Base-by-base conservation (phyloP, 441 rosid genomes). In the Daphne laureola region DNA sequence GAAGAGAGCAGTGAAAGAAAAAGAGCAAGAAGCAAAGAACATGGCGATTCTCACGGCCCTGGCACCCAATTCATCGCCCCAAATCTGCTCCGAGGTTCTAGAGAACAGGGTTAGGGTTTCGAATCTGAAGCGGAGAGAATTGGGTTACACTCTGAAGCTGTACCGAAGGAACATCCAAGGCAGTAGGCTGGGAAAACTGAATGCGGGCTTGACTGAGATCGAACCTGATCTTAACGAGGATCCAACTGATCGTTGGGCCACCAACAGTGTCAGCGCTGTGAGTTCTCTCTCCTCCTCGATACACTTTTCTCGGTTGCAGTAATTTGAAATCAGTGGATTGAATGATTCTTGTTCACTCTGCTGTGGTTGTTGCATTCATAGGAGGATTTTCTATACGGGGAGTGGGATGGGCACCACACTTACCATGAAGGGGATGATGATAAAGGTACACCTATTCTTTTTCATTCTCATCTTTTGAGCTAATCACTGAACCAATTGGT, bases 151-250 rank as follows among this genome's bases (percentile, higher is more conserved):
- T 3, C 38, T 48, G 57, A 31, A 31, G 7, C 38, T 31, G 9
- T 31, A 31, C 38, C 38, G 38, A 31, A 55, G 41, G 60, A 43
- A 47, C 50, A 67, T n/a, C 40, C 54, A 61, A 7, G 64, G 73
- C 46, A 26, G 49, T 46, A 64, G 60, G 36, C 59, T 70, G 40
- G 57, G 71, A 5, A 75, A 75, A 59, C 41, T 80, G 44, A 69
- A 78, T 23, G 83, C 67, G 0, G 94, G 91, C 36, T 61, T 90
- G 59, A 54, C 86, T 2, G 72, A 80, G 69, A 76, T 83, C 35
- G 96, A 90, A 59, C 96, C 90, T 12, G 98, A 90, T 50, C 90
- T 90, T 55, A 80, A 83, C 11, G 98, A 90, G 68, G 94, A 90
- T 43, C 92, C 92, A 0, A 57, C 72, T 55, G 95, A 87, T 57